Evolutionary conservation across 345 rosid species (phyloP), one percentile per base, ranked within the genome.

Genomic region (Erucastrum elatum): DNA sequence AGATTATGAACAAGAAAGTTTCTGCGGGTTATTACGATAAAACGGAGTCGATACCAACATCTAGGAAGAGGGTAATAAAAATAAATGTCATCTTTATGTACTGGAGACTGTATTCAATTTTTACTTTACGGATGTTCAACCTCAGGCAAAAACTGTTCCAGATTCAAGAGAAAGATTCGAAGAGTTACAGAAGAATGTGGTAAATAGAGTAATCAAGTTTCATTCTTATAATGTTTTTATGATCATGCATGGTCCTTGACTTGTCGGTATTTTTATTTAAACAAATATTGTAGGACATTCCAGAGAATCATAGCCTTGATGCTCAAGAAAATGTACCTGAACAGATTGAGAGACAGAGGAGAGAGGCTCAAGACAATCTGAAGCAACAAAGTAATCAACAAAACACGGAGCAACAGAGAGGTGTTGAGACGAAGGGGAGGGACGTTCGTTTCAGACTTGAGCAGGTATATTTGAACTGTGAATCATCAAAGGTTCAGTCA

Each of bases 111-210:
- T 13, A 3, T 56, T 56, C 27, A 56, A 12, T 44, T 16, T 35
- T 16, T 7, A 8, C 11, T 56, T 6, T 17, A 16, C 4, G 29
- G 61, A 56, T 56, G 61, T 56, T 17, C 29, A 17, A 6, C 8
- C 9, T 11, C 74, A 55, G 74, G 30, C 64, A 3, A 55, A 8
- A 70, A 33, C 64, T 55, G 12, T 70, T 55, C 12, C 1, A 3
- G 49, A 53, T 33, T 55, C 74, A 70, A 70, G 49, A 55, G 64
- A 25, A 33, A 17, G 49, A 55, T 33, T 55, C 3, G 25, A 70
- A 17, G 25, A 61, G 29, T n/a, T 51, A 51, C 8, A 51, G 56
- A 51, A 51, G 21, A 51, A n/a, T 51, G 21, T n/a, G 55, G 55
- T 46, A 46, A 13, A 46, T 13, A 46, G 13, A 46, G 55, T 49